Base-by-base conservation (phyloP, 1,284 basidiomycete species). In the Cutaneotrichosporon sp. region DNA sequence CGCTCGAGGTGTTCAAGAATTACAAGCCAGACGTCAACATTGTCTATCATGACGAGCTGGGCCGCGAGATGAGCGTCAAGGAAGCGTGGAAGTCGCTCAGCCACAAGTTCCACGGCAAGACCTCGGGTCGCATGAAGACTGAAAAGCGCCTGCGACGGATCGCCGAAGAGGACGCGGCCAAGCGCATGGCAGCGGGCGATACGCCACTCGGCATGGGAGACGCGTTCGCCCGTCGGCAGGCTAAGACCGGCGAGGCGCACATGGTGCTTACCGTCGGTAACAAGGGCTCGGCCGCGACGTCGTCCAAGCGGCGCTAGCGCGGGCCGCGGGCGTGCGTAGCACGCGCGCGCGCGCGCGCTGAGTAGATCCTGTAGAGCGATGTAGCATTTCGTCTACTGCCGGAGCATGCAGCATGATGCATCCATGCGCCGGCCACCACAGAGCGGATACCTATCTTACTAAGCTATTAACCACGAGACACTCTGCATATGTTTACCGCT, bases 11-110 rank as follows among this genome's bases (percentile, higher is more conserved):
- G 45, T 98, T 88, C 81, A 88, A 86, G 75, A 82, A 87, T 69
- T 99, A 99, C 80, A 96, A 93, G 75, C 96, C 96, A 1, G 92
- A 96, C 73, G 82, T 99, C 64, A 90, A 94, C 60, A 90, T 98
- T 68, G 87, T 88, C 55, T 99, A 98, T 74, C 87, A 94, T 62
- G 96, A 99, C 72, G 92, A 96, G 74, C 90, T 90, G 69, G 96
- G 96, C 26, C 58, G 74, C 64, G 64, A 66, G 43, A 79, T 97
- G 70, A 89, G 87, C 21, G 84, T 86, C 33, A 97, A 97, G 79
- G 96, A 99, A 76, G 91, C 92, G 13, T 96, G 92, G 91, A 94
- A 94, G 76, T 88, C 88, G 20, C 77, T 96, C 48, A 90, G 87
- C 49, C 92, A 97, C 75, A 88, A 90, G 69, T 96, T 96, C 82